These are phyloP conservation scores for Skeletonema menzelii DNA, from an alignment of 108 stramenopile species.

Conservation along the genomic window DNA sequence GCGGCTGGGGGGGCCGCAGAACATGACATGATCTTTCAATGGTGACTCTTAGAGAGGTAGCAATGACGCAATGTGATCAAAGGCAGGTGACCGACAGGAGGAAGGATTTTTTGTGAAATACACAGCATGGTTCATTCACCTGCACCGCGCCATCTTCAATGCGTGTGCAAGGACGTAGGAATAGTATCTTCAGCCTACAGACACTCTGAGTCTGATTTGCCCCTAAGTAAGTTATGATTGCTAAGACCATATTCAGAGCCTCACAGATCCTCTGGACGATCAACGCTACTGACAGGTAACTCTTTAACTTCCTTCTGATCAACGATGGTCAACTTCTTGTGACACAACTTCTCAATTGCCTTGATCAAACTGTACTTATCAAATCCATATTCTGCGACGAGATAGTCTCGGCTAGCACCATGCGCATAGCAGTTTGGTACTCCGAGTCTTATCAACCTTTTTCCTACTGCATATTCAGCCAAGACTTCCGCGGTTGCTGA, in stretches of 20 bases:
- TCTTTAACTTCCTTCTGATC: background rate
- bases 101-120: too few species aligned
- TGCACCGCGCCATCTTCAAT: too few species aligned
- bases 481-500: constrained; percentile 21
- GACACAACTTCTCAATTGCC: constrained; percentile 21
- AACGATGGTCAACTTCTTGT: constrained; percentile 5
- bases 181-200: too few species aligned
- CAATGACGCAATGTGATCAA: too few species aligned
- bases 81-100: too few species aligned
- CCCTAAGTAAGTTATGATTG: too few species aligned
- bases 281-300: background rate
- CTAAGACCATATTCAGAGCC: background rate
- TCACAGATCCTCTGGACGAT: background rate
- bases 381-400: constrained; percentile 12
- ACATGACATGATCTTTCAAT: constrained; percentile 3
- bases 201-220: too few species aligned
- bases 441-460: constrained; percentile 17
- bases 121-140: too few species aligned
- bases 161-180: too few species aligned
- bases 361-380: constrained; percentile 15
- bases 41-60: too few species aligned
- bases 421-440: constrained; percentile 19
- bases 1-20: background rate
- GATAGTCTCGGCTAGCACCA: constrained; percentile 22
- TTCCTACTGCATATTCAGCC: constrained; percentile 22